A percentile compares a stretch with the other conserved stretches of the same genome.
phyloP scores from a whole-genome alignment of 2,329 filamentous ascomycete species.

The Pestalotiopsis sp. region DNA sequence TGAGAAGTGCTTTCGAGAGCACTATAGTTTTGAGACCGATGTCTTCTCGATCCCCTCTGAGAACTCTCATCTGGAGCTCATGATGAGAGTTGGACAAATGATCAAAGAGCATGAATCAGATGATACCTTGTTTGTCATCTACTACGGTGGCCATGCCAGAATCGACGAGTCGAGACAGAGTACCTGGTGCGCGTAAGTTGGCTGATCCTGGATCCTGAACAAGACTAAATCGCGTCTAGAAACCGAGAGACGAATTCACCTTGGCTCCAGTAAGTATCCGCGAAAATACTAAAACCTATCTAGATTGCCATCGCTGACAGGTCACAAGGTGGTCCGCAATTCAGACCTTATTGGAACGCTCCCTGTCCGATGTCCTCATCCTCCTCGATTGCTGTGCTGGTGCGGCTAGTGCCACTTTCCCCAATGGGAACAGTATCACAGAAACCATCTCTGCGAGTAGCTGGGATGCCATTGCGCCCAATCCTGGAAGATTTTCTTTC shows the following conservation, averaged over 20 bases:
- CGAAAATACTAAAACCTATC: background rate
- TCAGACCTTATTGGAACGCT: conserved; percentile 60
- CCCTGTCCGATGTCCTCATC: conserved; percentile 59
- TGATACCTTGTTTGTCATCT: conserved; percentile 59
- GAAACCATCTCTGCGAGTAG: conserved; percentile 65
- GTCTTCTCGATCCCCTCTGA: conserved; percentile 61
- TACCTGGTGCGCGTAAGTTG: conserved; percentile 60
- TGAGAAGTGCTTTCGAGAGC: conserved; percentile 54
- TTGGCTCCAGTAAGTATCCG: conserved; percentile 52
- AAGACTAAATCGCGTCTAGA: conserved; percentile 29
- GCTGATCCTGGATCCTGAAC: background rate
- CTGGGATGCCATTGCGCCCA: conserved; percentile 63
- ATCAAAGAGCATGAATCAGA: conserved; percentile 59
- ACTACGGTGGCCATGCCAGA: conserved; percentile 62
- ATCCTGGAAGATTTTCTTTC: conserved; percentile 62
- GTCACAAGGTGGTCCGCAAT: conserved; percentile 58
- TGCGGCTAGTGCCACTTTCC: conserved; percentile 61
- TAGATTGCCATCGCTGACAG: conserved; percentile 15
- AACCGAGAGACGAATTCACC: conserved; percentile 55
- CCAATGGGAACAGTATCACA: conserved; percentile 60
- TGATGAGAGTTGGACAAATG: conserved; percentile 58
- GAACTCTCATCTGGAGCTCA: conserved; percentile 60
- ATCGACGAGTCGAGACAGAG: conserved; percentile 63
- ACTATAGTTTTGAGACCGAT: conserved; percentile 60
- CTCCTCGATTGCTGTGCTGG: conserved; percentile 63